These are phyloP conservation scores for Acanthamoeba rhysodes DNA, from an alignment of 208 protist genomes.

Conservation along the genomic window DNA sequence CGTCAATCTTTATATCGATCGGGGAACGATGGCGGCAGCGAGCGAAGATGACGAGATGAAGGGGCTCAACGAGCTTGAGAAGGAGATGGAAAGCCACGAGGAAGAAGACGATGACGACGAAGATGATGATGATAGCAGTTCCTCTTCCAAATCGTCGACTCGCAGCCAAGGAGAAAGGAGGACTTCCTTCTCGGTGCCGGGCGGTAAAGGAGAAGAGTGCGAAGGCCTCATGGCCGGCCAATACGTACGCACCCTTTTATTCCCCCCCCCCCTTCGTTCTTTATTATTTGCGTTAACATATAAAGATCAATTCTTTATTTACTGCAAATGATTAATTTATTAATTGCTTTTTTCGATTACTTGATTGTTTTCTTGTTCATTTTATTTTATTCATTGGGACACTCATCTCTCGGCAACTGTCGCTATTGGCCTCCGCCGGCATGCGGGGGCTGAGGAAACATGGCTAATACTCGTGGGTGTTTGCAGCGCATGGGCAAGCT, in stretches of 20 bases:
- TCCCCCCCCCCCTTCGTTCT: neutral
- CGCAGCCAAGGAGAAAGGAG: neutral
- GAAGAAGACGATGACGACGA: neutral
- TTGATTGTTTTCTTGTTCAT: neutral
- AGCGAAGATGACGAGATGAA: slow-evolving; percentile 60
- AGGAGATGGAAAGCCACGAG: slow-evolving; percentile 43
- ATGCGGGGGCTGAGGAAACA: too few species aligned
- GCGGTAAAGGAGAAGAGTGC: slow-evolving; percentile 44
- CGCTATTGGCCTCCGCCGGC: too few species aligned
- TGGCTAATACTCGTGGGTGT: neutral
- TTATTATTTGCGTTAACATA: neutral
- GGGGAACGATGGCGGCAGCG: neutral
- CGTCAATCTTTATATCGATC: neutral
- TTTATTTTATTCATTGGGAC: neutral
- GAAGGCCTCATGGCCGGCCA: slow-evolving; percentile 60
- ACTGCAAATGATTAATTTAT: neutral
- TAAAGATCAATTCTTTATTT: neutral
- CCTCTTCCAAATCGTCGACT: neutral
- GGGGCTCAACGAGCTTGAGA: slow-evolving; percentile 49
- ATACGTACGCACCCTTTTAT: slow-evolving; percentile 6
- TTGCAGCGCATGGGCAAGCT: slow-evolving; percentile 76
- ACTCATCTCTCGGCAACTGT: neutral
- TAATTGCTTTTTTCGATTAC: neutral
- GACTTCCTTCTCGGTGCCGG: neutral
- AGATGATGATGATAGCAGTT: neutral